A percentile compares a stretch with the other conserved stretches of the same genome.
Evolutionary conservation across 805 yeast species (phyloP).

Genomic region (Saccharomycopsis oosterbeekiorum): DNA sequence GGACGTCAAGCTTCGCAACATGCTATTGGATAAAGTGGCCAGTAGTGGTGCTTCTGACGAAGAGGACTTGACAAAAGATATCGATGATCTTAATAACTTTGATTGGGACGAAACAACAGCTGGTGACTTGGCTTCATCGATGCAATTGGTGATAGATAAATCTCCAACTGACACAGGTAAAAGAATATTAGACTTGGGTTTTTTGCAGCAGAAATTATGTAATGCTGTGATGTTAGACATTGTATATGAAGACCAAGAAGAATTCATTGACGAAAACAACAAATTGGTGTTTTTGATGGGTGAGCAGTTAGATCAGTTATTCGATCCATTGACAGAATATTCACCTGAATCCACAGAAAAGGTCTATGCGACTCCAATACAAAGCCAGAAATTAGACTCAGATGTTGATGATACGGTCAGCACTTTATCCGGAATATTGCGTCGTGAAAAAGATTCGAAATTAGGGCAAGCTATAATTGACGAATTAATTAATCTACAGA

Average conservation of each 20-base stretch:
- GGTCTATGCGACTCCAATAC: constrained; percentile 53
- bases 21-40: constrained; percentile 7
- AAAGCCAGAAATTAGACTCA: constrained; percentile 6
- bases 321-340: constrained; percentile 84
- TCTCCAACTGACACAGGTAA: constrained; percentile 51
- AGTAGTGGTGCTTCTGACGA: neutral
- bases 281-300: constrained; percentile 69
- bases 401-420: constrained; percentile 16
- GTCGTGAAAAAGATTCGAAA: constrained; percentile 24
- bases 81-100: constrained; percentile 19
- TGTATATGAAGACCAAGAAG: constrained; percentile 49
- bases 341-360: constrained; percentile 81
- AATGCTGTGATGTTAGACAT: constrained; percentile 60
- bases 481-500: constrained; percentile 64
- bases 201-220: constrained; percentile 39
- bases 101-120: constrained; percentile 79
- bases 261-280: constrained; percentile 57
- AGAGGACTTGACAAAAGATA: constrained; percentile 10
- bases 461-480: constrained; percentile 45
- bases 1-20: constrained; percentile 25
- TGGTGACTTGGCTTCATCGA: constrained; percentile 63
- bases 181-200: constrained; percentile 46
- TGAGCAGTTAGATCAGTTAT: constrained; percentile 75
- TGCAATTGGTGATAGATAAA: constrained; percentile 43
- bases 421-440: neutral